These are phyloP conservation scores for Scenedesmus sp. DNA, from an alignment of 163 green algal genomes.

Conservation along the genomic window DNA sequence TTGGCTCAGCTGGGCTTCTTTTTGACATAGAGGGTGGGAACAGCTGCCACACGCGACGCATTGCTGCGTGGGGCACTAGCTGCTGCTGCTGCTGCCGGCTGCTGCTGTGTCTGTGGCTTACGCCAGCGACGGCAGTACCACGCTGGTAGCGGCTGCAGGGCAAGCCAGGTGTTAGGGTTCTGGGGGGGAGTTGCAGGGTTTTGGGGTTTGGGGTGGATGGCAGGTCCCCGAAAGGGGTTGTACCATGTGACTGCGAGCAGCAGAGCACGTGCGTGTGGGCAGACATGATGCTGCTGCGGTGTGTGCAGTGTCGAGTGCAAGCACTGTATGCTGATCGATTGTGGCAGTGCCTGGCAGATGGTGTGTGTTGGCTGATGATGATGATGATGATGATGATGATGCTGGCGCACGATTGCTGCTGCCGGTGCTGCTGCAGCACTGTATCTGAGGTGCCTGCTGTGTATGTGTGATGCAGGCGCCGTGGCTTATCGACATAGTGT, in stretches of 20 bases:
- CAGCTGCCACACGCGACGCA: not conserved
- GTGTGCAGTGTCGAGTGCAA: not conserved
- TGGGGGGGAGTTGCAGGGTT: not conserved
- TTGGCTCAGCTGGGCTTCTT: not conserved
- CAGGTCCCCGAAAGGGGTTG: not conserved
- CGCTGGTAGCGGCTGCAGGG: not conserved
- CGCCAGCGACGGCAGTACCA: not conserved
- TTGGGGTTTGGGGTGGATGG: not conserved
- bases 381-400: not conserved
- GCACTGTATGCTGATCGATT: not conserved
- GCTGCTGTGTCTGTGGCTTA: not conserved
- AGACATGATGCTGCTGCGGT: not conserved
- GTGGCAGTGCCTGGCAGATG: not conserved
- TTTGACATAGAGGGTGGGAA: not conserved
- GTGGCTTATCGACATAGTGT: not conserved
- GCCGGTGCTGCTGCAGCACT: not conserved
- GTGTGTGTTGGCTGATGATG: slow-evolving; percentile 1
- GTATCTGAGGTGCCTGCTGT: not conserved
- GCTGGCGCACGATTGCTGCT: not conserved
- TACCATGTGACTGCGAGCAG: not conserved
- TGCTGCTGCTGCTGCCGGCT: not conserved
- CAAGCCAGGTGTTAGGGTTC: not conserved
- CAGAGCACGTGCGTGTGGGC: not conserved
- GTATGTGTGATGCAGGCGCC: not conserved
- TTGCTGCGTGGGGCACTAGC: not conserved